phyloP scores from a whole-genome alignment of 129 eudicot species.

The Lonicera japonica region DNA sequence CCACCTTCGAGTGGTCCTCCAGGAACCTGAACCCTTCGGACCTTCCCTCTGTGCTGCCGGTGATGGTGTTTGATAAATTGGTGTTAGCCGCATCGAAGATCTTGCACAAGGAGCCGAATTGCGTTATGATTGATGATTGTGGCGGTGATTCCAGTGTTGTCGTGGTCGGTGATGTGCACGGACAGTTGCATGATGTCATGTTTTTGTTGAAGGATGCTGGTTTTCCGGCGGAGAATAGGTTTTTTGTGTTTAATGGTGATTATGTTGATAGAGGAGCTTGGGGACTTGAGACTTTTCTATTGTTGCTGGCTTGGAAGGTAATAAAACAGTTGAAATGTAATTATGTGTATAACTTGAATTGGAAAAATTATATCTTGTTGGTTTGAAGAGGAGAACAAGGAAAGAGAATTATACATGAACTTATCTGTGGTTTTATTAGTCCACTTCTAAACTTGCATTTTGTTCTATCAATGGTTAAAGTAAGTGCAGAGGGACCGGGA shows the following conservation, averaged over 20 bases:
- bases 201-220: constrained; percentile 61
- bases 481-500: too few species aligned
- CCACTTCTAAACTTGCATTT: background rate
- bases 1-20: constrained; percentile 69
- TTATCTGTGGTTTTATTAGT: too few species aligned
- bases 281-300: constrained; percentile 87
- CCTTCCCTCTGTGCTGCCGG: constrained; percentile 64
- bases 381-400: background rate
- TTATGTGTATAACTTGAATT: too few species aligned
- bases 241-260: constrained; percentile 93
- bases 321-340: background rate
- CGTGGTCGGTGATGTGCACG: constrained; percentile 94
- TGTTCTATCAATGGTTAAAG: background rate
- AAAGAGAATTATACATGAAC: too few species aligned
- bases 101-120: constrained; percentile 86
- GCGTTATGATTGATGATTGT: constrained; percentile 50
- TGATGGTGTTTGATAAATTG: constrained; percentile 54
- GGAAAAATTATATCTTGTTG: background rate
- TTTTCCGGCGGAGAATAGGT: constrained; percentile 54
- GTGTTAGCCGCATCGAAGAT: constrained; percentile 69
- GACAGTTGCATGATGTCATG: constrained; percentile 90
- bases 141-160: constrained; percentile 46
- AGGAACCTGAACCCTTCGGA: constrained; percentile 48
- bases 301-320: constrained; percentile 93
- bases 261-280: constrained; percentile 98